Evolutionary conservation across 2,329 filamentous ascomycete genomes (phyloP).

Genomic region (Tolypocladium album): DNA sequence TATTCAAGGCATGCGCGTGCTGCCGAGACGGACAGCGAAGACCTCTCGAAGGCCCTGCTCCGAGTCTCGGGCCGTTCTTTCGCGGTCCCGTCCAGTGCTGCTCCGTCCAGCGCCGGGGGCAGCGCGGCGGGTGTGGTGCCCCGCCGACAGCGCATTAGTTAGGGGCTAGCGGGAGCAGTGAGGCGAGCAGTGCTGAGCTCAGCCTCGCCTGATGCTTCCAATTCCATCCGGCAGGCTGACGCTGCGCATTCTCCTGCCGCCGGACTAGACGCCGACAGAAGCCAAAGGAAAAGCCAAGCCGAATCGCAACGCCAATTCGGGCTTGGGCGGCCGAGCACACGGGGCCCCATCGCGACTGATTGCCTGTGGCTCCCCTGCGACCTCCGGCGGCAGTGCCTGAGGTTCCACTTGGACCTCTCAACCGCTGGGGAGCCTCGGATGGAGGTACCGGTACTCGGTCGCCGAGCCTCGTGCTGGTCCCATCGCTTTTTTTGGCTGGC

Average conservation of each 20-base stretch:
- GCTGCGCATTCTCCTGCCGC: not conserved
- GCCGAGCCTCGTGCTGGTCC: not conserved
- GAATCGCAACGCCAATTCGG: not conserved
- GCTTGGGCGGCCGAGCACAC: not conserved
- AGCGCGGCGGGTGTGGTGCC: not conserved
- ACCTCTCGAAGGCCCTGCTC: not conserved
- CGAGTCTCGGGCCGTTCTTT: not conserved
- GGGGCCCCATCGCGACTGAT: not conserved
- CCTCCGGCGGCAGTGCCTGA: not conserved
- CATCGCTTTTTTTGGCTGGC: conserved; percentile 3
- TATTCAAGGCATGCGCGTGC: not conserved
- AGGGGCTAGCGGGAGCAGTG: not conserved
- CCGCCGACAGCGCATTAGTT: not conserved
- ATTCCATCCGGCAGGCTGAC: not conserved
- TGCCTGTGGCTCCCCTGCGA: not conserved
- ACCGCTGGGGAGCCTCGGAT: not conserved
- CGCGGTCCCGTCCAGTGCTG: not conserved
- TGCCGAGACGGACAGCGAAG: not conserved
- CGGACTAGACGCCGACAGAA: not conserved
- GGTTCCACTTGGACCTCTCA: not conserved
- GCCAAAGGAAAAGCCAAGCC: not conserved
- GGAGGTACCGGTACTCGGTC: not conserved
- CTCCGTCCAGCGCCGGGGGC: not conserved
- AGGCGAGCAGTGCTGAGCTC: not conserved
- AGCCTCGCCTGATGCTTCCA: not conserved